Base-by-base conservation (phyloP, 345 rosid species). In the Citrus australasica region DNA sequence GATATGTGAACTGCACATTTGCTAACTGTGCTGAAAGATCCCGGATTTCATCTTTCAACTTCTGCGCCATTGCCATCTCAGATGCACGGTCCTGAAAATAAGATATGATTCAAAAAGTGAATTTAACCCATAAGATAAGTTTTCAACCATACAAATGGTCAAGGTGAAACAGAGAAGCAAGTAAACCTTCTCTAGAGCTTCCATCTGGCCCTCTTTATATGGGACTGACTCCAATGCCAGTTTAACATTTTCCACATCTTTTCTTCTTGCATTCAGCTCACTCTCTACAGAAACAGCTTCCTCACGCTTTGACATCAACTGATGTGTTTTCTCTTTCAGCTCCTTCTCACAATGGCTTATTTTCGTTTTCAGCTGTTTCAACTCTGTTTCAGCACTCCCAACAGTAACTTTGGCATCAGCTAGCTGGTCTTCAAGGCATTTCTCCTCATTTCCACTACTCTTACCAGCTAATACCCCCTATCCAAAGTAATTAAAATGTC, bases 401-500 rank as follows among this genome's bases (percentile, higher is more conserved):
- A 92, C 99, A 77, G 93, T 89, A 82, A 90, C 84, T 81, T 91
- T 96, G 61, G 98, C 98, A 85, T 94, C 99, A 77, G 82, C 89
- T 69, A 96, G 87, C 85, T 96, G 99, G 88, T 96, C 98, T 83
- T 96, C 95, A 73, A 96, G 91, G 89, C 99, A 96, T 83, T 96
- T 96, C 78, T 94, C 99, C 81, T 96, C 99, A 82, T 88, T 87
- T 30, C 97, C 98, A 79, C 87, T 92, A 82, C 97, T 94, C 83
- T 96, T 96, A 51, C 99, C 99, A 89, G 95, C 98, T 74, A 94
- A 86, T 67, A 96, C 89, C 35, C 98, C 99, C 98, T 96, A 80
- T 55, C 56, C 66, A 81, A 61, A 71, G 59, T 24, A 83, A 77
- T 73, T 73, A 58, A 53, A 56, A 58, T 14, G 38, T 35, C 32